phyloP scores from a whole-genome alignment of 2,329 filamentous ascomycete species.

The Alternaria sp. region DNA sequence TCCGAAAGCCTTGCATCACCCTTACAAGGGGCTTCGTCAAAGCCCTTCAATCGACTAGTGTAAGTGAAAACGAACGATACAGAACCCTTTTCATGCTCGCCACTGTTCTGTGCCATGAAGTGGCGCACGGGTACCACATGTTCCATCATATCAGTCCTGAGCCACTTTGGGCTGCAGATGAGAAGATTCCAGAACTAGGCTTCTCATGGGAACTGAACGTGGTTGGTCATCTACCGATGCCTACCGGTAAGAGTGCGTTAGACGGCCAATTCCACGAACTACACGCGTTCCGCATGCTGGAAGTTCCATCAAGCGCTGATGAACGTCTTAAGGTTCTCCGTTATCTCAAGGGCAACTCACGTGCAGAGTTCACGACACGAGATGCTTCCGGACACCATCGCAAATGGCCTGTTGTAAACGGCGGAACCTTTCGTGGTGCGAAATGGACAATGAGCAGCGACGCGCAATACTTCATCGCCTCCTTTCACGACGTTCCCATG shows the following conservation, averaged over 20 bases:
- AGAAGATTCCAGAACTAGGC: conserved; percentile 20
- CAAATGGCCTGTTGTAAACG: not conserved
- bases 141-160: conserved; percentile 15
- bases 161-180: conserved; percentile 15
- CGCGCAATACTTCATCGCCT: conserved; percentile 5
- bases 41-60: not conserved
- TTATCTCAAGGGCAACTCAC: not conserved
- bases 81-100: conserved; percentile 19
- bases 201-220: conserved; percentile 22
- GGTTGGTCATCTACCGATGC: conserved; percentile 10
- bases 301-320: not conserved
- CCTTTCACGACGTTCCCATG: conserved; percentile 18
- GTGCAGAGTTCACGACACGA: not conserved
- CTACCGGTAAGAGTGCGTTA: not conserved
- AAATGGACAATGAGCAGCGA: conserved; percentile 4
- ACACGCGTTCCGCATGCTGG: not conserved
- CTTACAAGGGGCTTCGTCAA: not conserved
- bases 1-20: not conserved
- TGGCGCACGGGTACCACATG: conserved; percentile 21
- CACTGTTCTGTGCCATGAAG: conserved; percentile 23
- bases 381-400: not conserved
- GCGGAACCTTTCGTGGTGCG: conserved; percentile 5
- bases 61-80: not conserved
- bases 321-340: not conserved
- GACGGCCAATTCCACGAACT: not conserved